Evolutionary conservation across 345 rosid genomes (phyloP).

Genomic region (Lepidium aucheri): DNA sequence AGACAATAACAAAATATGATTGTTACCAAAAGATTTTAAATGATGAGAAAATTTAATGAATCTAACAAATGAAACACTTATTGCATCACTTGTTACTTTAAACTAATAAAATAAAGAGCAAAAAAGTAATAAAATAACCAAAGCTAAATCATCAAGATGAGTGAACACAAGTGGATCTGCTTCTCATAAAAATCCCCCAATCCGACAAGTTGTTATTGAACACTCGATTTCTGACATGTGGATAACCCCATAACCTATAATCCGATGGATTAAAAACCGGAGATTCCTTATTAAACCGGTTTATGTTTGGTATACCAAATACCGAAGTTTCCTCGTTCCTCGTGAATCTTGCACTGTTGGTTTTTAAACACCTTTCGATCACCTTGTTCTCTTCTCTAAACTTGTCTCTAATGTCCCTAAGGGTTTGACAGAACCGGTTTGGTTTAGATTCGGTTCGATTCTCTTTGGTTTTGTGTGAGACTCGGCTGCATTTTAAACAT

Average conservation of each 20-base stretch:
- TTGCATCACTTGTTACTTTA: too few relatives aligned
- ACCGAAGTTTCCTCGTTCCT: conserved; percentile 6
- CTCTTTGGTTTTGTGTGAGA: conserved; percentile 31
- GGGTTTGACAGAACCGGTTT: conserved; percentile 25
- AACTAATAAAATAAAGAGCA: neutral
- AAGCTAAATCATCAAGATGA: conserved; percentile 30
- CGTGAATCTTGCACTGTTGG: conserved; percentile 31
- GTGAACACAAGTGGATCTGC: conserved; percentile 48
- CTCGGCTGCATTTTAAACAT: conserved; percentile 49
- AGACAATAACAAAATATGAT: too few relatives aligned
- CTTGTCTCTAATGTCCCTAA: conserved; percentile 47
- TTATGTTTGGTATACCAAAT: neutral
- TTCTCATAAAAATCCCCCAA: conserved; percentile 29
- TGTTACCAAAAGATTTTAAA: neutral
- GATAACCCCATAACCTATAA: conserved; percentile 54
- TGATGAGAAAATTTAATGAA: neutral
- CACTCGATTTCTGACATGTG: conserved; percentile 49
- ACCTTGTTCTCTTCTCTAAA: conserved; percentile 77
- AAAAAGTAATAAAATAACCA: neutral
- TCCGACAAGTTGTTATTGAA: conserved; percentile 39
- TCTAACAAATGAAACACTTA: neutral
- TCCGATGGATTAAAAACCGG: conserved; percentile 69
- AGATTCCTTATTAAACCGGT: conserved; percentile 34
- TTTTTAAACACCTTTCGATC: conserved; percentile 64
- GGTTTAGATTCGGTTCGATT: conserved; percentile 8